Evolutionary conservation across 352 stramenopile species (phyloP).

Genomic region (Halophytophthora batemanensis): DNA sequence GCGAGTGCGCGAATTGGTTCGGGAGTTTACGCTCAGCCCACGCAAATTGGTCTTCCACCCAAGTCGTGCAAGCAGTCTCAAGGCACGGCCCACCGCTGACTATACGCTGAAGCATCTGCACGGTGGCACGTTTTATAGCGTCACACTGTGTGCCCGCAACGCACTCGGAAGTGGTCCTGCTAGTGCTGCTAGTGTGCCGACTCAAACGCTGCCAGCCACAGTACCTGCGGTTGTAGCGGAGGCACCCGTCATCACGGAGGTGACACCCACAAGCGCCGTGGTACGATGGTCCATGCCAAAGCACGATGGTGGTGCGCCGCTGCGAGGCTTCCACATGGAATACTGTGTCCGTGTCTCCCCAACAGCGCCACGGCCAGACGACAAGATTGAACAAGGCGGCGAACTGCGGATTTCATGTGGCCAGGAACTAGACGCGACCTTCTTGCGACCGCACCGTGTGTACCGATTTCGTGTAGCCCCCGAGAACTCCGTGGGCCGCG

Average conservation of each 20-base stretch:
- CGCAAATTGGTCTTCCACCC: conserved; percentile 16
- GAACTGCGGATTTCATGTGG: conserved; percentile 41
- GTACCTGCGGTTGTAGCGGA: conserved; percentile 33
- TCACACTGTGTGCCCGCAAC: conserved; percentile 44
- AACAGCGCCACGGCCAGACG: conserved; percentile 6
- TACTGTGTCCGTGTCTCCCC: conserved; percentile 31
- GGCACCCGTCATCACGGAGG: conserved; percentile 22
- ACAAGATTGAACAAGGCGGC: conserved; percentile 30
- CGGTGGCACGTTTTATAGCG: conserved; percentile 44
- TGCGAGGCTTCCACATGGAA: conserved; percentile 49
- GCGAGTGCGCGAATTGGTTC: conserved; percentile 33
- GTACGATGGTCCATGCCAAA: conserved; percentile 37
- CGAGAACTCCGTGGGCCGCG: conserved; percentile 40
- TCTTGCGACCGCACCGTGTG: conserved; percentile 49
- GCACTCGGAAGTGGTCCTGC: conserved; percentile 33
- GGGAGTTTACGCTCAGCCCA: conserved; percentile 26
- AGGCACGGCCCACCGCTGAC: neutral
- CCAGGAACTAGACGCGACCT: conserved; percentile 30
- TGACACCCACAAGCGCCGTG: conserved; percentile 43
- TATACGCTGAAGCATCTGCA: conserved; percentile 36
- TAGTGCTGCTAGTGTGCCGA: conserved; percentile 34
- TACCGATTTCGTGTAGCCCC: conserved; percentile 58
- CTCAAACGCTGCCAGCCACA: conserved; percentile 36
- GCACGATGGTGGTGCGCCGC: conserved; percentile 51
- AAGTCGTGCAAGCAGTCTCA: neutral